phyloP scores from a whole-genome alignment of 1,284 basidiomycete genomes.

The Ceratobasidium sp. region DNA sequence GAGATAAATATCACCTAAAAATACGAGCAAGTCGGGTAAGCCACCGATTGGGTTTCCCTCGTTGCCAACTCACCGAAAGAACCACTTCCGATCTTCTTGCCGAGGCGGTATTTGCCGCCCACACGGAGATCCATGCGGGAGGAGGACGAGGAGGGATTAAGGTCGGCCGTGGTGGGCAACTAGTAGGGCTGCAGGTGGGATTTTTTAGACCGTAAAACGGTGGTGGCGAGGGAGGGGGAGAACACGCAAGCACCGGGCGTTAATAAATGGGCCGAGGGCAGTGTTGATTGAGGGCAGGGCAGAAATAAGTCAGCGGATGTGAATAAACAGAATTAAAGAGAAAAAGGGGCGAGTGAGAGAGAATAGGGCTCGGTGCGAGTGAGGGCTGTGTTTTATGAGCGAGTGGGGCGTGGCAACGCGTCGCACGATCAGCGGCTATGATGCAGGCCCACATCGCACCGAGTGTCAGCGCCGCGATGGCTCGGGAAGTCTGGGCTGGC shows the following conservation, averaged over 20 bases:
- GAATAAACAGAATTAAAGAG: background rate
- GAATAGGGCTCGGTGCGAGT: background rate
- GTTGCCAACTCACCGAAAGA: conserved; percentile 16
- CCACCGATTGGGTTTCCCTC: background rate
- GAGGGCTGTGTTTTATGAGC: background rate
- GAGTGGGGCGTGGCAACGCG: background rate
- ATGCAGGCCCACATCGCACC: background rate
- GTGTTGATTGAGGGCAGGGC: conserved; percentile 31
- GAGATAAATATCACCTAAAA: conserved; percentile 94
- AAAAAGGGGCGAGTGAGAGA: background rate
- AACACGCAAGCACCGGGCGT: background rate
- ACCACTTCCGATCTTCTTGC: conserved; percentile 96
- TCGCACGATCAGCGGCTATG: background rate
- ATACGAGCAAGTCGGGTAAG: conserved; percentile 19
- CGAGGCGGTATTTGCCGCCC: conserved; percentile 97
- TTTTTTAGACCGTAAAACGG: background rate
- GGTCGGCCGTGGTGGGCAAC: conserved; percentile 46
- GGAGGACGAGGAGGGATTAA: conserved; percentile 40
- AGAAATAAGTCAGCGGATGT: conserved; percentile 14
- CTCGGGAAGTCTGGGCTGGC: background rate
- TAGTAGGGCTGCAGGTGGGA: conserved; percentile 32
- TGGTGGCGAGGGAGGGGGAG: conserved; percentile 7
- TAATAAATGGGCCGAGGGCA: conserved; percentile 34
- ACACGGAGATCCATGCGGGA: conserved; percentile 85
- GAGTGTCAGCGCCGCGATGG: no score